phyloP scores from a whole-genome alignment of 192 early-diverging fungal species.

The Umbelopsis sp. region DNA sequence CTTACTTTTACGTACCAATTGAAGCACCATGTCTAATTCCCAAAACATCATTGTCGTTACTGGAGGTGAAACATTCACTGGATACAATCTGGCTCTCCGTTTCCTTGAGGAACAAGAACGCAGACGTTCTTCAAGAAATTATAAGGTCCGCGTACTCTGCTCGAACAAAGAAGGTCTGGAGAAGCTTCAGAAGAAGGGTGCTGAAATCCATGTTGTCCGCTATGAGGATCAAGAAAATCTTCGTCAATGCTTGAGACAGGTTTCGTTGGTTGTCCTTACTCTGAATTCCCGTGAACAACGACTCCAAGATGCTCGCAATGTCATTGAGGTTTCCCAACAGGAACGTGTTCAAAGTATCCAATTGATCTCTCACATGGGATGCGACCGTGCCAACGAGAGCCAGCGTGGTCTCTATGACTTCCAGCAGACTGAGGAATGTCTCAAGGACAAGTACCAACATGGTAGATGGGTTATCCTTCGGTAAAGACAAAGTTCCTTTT shows the following conservation, averaged over 20 bases:
- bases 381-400: neutral
- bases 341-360: neutral
- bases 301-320: neutral
- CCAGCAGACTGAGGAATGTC: neutral
- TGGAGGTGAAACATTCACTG: constrained; percentile 2
- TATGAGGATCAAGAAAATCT: constrained; percentile 7
- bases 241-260: constrained; percentile 8
- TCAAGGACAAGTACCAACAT: neutral
- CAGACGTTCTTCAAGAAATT: neutral
- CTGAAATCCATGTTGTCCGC: constrained; percentile 13
- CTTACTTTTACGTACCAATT: neutral
- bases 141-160: neutral
- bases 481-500: too few relatives aligned
- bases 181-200: neutral
- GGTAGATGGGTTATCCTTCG: constrained; percentile 10
- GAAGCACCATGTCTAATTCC: neutral
- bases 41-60: constrained; percentile 1
- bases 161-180: neutral
- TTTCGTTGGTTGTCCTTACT: neutral
- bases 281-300: neutral
- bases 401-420: neutral
- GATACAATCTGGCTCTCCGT: constrained; percentile 2
- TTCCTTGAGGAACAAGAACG: neutral
- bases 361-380: constrained; percentile 11
- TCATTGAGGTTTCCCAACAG: constrained; percentile 5